Percentiles rank a stretch among this genome's conserved stretches.
Conservation (phyloP, 2,329 filamentous ascomycete species). For the Colletotrichum salicis region DNA sequence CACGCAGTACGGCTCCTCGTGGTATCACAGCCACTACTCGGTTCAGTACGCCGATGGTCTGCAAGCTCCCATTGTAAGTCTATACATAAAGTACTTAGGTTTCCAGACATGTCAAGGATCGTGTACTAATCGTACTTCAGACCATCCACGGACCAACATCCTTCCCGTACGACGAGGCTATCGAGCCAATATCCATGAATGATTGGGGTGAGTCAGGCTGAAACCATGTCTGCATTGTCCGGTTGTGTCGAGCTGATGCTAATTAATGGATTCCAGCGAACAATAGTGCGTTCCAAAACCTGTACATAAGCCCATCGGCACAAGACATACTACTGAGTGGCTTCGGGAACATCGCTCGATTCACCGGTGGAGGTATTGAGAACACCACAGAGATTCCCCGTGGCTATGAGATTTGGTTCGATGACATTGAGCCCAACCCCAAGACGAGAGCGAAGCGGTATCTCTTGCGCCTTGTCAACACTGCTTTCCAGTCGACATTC, state of each 20-base stretch:
- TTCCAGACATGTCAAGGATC: no score
- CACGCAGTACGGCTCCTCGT: conserved; percentile 50
- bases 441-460: conserved; percentile 43
- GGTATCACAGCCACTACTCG: conserved; percentile 55
- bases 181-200: conserved; percentile 33
- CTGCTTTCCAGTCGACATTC: conserved; percentile 44
- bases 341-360: background rate
- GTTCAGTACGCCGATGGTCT: conserved; percentile 62
- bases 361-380: background rate
- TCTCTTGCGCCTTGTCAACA: conserved; percentile 48
- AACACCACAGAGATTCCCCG: background rate
- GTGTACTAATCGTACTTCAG: background rate
- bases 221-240: no score
- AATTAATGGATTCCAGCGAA: background rate
- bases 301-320: background rate
- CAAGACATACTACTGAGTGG: conserved; percentile 9
- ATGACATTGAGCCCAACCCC: background rate
- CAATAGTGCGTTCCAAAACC: conserved; percentile 7
- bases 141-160: conserved; percentile 36
- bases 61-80: conserved; percentile 60
- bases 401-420: conserved; percentile 16
- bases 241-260: background rate
- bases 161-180: conserved; percentile 32
- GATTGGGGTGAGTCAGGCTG: conserved; percentile 33
- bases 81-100: no score